Conservation (phyloP, 208 protist species). For the Trypanosoma mega region DNA sequence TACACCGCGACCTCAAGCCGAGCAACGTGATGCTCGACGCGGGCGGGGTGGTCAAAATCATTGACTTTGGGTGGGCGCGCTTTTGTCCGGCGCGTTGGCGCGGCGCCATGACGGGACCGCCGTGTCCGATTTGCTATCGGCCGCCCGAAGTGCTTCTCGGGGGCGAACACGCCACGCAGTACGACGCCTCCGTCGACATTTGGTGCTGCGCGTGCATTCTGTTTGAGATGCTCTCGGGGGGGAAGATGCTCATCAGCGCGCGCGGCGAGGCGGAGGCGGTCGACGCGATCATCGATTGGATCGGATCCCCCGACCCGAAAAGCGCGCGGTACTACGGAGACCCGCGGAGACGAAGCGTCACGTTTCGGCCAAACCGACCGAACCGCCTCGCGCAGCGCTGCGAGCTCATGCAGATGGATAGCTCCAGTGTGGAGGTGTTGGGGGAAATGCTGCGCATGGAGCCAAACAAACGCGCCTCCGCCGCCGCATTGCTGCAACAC, state of each 20-base stretch:
- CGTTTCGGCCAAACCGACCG: conserved; percentile 27
- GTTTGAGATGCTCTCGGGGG: conserved; percentile 97
- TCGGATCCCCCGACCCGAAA: conserved; percentile 55
- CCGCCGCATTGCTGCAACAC: conserved; percentile 56
- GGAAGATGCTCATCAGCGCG: conserved; percentile 90
- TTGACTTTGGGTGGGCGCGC: conserved; percentile 89
- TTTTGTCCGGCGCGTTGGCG: conserved; percentile 27
- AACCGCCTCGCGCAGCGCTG: conserved; percentile 63
- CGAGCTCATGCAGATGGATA: conserved; percentile 33
- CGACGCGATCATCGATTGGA: conserved; percentile 70
- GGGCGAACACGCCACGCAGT: conserved; percentile 33
- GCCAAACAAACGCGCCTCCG: conserved; percentile 51
- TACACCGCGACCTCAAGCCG: conserved; percentile 89
- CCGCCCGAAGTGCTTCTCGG: conserved; percentile 77
- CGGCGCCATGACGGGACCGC: conserved; percentile 67
- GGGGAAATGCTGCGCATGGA: conserved; percentile 76
- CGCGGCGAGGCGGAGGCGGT: conserved; percentile 56
- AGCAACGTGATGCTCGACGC: conserved; percentile 88
- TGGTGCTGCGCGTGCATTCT: conserved; percentile 97
- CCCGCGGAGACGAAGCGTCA: conserved; percentile 12
- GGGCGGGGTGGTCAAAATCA: conserved; percentile 73
- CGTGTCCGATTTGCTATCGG: conserved; percentile 69
- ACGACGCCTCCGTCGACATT: conserved; percentile 94
- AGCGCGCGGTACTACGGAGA: conserved; percentile 49
- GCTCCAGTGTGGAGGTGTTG: conserved; percentile 53